Evolutionary conservation across 495 filamentous ascomycete species (phyloP).

Genomic region (Pyrenula massariospora): DNA sequence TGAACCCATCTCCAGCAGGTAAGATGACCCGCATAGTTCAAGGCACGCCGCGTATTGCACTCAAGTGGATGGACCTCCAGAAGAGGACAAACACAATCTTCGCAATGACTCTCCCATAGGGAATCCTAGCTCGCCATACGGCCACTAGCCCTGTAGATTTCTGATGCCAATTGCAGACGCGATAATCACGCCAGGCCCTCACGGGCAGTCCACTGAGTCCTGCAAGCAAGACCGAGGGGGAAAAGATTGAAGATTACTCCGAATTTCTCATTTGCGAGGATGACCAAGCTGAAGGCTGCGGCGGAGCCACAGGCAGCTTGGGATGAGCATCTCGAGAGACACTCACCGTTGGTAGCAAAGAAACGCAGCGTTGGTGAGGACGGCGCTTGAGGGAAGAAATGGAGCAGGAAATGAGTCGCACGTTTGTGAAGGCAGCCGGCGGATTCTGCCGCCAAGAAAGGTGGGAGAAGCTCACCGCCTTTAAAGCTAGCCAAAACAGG

Average conservation of each 20-base stretch:
- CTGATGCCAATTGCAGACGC: slow-evolving; percentile 98
- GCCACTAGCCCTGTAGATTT: slow-evolving; percentile 64
- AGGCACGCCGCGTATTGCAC: slow-evolving; percentile 97
- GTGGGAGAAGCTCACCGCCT: background rate
- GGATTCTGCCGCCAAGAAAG: background rate
- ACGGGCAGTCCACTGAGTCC: slow-evolving; percentile 53
- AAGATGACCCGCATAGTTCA: slow-evolving; percentile 19
- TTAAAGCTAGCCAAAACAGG: no score
- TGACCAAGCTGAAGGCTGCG: slow-evolving; percentile 4
- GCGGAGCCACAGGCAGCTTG: slow-evolving; percentile 6
- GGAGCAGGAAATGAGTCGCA: slow-evolving; percentile 18
- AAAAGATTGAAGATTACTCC: slow-evolving; percentile 85
- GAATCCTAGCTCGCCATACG: slow-evolving; percentile 17
- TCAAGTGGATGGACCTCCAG: slow-evolving; percentile 60
- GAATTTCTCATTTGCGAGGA: slow-evolving; percentile 98
- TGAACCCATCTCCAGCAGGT: slow-evolving; percentile 42
- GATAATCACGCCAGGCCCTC: slow-evolving; percentile 89
- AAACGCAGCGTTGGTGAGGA: slow-evolving; percentile 98
- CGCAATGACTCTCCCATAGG: slow-evolving; percentile 86
- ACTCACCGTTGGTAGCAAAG: slow-evolving; percentile 85
- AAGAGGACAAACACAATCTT: slow-evolving; percentile 65
- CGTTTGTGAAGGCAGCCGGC: background rate
- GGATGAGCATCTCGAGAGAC: slow-evolving; percentile 13
- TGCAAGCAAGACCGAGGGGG: slow-evolving; percentile 13
- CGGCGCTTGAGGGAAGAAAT: slow-evolving; percentile 58